Percentiles rank a stretch among this genome's conserved stretches.
phyloP scores from a whole-genome alignment of 1,139 yeast species.

The Hyphopichia khmerensis region DNA sequence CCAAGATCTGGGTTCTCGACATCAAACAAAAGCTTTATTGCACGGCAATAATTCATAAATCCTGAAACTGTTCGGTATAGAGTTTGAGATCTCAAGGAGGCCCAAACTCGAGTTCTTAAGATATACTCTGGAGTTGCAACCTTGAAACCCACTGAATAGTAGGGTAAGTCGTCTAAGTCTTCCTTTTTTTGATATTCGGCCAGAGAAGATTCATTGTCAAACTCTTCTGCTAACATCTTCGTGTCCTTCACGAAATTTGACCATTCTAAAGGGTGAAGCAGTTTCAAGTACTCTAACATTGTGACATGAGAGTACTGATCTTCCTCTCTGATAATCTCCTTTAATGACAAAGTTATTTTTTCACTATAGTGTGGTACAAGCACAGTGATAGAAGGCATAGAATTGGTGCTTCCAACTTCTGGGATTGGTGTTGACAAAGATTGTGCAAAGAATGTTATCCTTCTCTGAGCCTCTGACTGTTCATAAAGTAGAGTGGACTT shows the following conservation, averaged over 20 bases:
- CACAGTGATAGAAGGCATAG: slow-evolving; percentile 53
- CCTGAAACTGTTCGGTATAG: slow-evolving; percentile 55
- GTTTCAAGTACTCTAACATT: slow-evolving; percentile 51
- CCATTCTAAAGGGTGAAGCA: slow-evolving; percentile 53
- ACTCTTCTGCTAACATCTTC: slow-evolving; percentile 46
- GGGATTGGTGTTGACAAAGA: slow-evolving; percentile 55
- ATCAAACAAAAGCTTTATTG: slow-evolving; percentile 47
- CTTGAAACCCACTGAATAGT: slow-evolving; percentile 51
- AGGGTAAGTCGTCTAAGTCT: slow-evolving; percentile 39
- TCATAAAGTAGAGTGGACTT: slow-evolving; percentile 32
- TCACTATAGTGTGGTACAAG: slow-evolving; percentile 54
- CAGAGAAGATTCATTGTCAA: slow-evolving; percentile 30
- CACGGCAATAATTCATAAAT: slow-evolving; percentile 56
- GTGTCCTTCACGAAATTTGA: slow-evolving; percentile 51
- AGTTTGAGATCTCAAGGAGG: slow-evolving; percentile 56
- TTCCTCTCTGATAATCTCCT: slow-evolving; percentile 49
- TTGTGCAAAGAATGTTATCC: slow-evolving; percentile 56
- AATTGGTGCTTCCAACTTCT: slow-evolving; percentile 37
- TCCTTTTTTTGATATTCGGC: slow-evolving; percentile 16
- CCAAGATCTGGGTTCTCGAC: slow-evolving; percentile 33
- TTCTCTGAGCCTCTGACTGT: slow-evolving; percentile 47
- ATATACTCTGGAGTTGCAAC: slow-evolving; percentile 55
- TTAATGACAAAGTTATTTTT: slow-evolving; percentile 45
- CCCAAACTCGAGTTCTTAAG: slow-evolving; percentile 56
- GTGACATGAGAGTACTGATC: slow-evolving; percentile 50